A percentile compares a stretch with the other conserved stretches of the same genome.
Evolutionary conservation across 2,329 filamentous ascomycete species (phyloP).

Genomic region (Orbilia blumenaviensis): DNA sequence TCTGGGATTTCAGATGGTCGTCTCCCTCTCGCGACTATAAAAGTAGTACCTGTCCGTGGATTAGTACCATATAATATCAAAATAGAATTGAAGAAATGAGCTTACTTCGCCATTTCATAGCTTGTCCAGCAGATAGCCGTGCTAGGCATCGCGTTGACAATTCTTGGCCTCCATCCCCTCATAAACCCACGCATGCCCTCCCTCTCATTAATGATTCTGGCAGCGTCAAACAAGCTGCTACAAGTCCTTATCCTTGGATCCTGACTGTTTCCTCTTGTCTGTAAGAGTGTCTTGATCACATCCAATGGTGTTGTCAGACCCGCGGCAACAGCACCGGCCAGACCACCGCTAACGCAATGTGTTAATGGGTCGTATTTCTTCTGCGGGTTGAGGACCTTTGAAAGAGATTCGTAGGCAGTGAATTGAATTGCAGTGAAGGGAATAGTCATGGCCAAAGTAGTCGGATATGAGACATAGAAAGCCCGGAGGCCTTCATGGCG

Average conservation of each 20-base stretch:
- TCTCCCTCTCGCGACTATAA: constrained; percentile 1
- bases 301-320: constrained; percentile 95
- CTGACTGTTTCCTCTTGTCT: constrained; percentile 84
- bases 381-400: constrained; percentile 86
- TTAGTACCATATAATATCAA: neutral
- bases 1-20: neutral
- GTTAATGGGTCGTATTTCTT: constrained; percentile 90
- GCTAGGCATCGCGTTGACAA: constrained; percentile 97
- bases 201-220: constrained; percentile 79
- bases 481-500: constrained; percentile 84
- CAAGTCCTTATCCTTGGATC: constrained; percentile 83
- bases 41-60: constrained; percentile 25
- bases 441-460: constrained; percentile 97
- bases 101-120: constrained; percentile 59
- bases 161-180: constrained; percentile 86
- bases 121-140: constrained; percentile 91
- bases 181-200: constrained; percentile 90
- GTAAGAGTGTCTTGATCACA: constrained; percentile 96
- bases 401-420: constrained; percentile 95
- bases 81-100: neutral
- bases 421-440: constrained; percentile 98
- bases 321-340: constrained; percentile 92
- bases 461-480: constrained; percentile 98
- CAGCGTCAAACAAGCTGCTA: constrained; percentile 81
- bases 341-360: constrained; percentile 88